Base-by-base conservation (phyloP, 2,329 filamentous ascomycete species). In the Venturia oleaginea region DNA sequence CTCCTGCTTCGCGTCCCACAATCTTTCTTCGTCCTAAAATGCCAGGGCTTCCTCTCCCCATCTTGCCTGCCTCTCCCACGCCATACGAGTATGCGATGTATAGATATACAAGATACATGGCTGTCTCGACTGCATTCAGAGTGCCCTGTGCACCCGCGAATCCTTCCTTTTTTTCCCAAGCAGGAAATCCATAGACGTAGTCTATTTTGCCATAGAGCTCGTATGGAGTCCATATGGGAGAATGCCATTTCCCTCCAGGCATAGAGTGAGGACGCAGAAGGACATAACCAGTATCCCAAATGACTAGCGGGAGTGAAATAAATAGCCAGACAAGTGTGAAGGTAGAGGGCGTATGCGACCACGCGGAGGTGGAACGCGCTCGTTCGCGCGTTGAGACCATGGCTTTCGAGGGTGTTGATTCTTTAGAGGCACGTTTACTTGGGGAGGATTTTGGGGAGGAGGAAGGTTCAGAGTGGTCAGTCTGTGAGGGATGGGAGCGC, bases 221-320 rank as follows among this genome's bases (percentile, higher is more conserved):
- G 77, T 96, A 96, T 0, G 90, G 91, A 37, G 77, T 78, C 83
- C 85, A 96, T 51, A 96, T 70, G 1, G 89, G 89, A 69, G 78
- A 81, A 77, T 95, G 90, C 62, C 88, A 78, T 59, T 75, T 76
- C 19, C 91, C 91, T 69, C 90, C 90, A 0, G 87, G 85, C 89
- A 96, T 94, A 65, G 86, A 89, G 75, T 87, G 84, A 37, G 92
- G 92, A 24, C 92, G 89, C 63, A 90, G 78, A 59, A 96, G 79
- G 46, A 96, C 85, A 78, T 96, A 96, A 65, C 80, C 79, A 37
- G 84, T 84, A 77, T 96, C 92, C 92, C 92, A 96, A 61, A 84
- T 72, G 60, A 96, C 90, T 66, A 95, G 82, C 1, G 90, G 90
- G 19, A 94, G 77, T 24, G 89, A 92, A 67, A 93, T 68, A 65